A percentile compares a stretch with the other conserved stretches of the same genome.
phyloP scores from a whole-genome alignment of 108 stramenopile species.

The Schizochytrium sp. region DNA sequence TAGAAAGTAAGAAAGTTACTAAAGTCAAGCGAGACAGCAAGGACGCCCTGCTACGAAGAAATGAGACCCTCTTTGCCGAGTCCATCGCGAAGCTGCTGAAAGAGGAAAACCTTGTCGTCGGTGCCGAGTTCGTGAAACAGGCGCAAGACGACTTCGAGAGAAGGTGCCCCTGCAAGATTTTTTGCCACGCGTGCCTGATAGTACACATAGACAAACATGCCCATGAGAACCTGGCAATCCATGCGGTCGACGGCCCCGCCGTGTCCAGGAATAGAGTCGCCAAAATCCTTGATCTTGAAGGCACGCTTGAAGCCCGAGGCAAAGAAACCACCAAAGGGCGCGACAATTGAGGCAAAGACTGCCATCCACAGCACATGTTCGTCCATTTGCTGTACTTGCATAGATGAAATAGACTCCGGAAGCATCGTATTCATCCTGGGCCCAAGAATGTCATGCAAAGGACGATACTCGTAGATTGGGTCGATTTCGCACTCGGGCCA shows the following conservation, averaged over 20 bases:
- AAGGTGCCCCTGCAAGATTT: slow-evolving; percentile 6
- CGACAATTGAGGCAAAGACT: slow-evolving; percentile 69
- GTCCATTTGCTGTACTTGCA: slow-evolving; percentile 67
- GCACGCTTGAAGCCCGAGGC: slow-evolving; percentile 85
- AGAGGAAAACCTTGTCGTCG: slow-evolving; percentile 22
- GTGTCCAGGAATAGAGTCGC: slow-evolving; percentile 79
- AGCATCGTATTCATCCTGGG: background rate
- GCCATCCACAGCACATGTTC: slow-evolving; percentile 76
- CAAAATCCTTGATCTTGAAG: slow-evolving; percentile 86
- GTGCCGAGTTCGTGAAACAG: slow-evolving; percentile 15
- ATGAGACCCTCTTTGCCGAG: background rate
- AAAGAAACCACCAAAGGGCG: slow-evolving; percentile 90
- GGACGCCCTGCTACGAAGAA: no score
- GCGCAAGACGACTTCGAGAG: background rate
- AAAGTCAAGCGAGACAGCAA: no score
- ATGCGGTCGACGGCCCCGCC: slow-evolving; percentile 95
- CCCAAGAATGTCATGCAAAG: background rate
- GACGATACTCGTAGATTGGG: slow-evolving; percentile 31
- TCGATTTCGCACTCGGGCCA: slow-evolving; percentile 60
- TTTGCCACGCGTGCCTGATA: slow-evolving; percentile 78
- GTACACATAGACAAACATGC: slow-evolving; percentile 87
- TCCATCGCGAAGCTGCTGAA: slow-evolving; percentile 27
- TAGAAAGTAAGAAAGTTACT: no score
- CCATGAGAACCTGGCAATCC: slow-evolving; percentile 96
- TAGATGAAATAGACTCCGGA: slow-evolving; percentile 15